A percentile compares a stretch with the other conserved stretches of the same genome.
Evolutionary conservation across 177 flowering plant species (phyloP).

Genomic region (Vitis hybrid): DNA sequence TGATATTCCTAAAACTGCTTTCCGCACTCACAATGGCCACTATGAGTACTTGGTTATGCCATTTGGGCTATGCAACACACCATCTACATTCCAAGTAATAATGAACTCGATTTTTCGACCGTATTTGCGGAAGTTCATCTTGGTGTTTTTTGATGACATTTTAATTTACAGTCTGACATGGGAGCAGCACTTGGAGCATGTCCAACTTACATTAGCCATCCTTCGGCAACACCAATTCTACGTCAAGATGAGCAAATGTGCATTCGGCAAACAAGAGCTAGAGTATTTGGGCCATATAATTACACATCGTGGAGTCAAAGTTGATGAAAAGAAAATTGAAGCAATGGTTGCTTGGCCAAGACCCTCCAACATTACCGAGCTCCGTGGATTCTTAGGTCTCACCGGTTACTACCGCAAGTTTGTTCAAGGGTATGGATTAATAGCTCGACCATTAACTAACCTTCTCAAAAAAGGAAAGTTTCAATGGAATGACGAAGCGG

Average conservation of each 20-base stretch:
- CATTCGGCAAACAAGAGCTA: background rate
- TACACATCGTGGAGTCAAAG: background rate
- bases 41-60: too few relatives aligned
- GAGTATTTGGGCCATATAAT: background rate
- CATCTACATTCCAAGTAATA: too few relatives aligned
- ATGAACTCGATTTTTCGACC: too few relatives aligned
- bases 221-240: background rate
- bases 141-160: background rate
- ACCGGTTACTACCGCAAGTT: constrained; percentile 9
- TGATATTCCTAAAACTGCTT: too few relatives aligned
- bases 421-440: background rate
- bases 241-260: background rate
- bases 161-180: background rate
- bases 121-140: too few relatives aligned
- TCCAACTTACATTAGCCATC: background rate
- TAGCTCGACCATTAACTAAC: background rate
- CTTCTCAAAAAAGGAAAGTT: background rate
- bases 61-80: too few relatives aligned
- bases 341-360: too few relatives aligned
- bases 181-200: background rate
- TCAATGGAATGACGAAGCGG: background rate
- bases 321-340: background rate
- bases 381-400: background rate
- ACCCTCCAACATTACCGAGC: too few relatives aligned
- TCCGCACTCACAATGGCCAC: too few relatives aligned